Evolutionary conservation across 805 yeast genomes (phyloP).

Genomic region (Myxozyma lipomycoides): DNA sequence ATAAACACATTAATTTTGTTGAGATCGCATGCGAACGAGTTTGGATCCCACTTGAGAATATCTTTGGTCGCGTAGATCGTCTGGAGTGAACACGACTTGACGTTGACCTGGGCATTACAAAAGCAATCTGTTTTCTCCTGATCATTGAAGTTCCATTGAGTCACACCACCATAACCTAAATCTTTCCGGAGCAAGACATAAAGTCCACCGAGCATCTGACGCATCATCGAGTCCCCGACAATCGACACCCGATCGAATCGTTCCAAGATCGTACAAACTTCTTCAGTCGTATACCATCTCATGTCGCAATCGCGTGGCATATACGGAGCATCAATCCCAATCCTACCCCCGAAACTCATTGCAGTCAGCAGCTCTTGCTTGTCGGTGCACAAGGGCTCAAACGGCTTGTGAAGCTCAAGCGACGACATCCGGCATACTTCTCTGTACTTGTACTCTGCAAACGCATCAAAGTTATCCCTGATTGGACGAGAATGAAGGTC

Average conservation of each 20-base stretch:
- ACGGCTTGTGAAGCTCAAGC: constrained; percentile 26
- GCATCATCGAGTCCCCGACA: constrained; percentile 28
- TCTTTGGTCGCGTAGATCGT: constrained; percentile 23
- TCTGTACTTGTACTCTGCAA: constrained; percentile 23
- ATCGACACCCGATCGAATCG: constrained; percentile 23
- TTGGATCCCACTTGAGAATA: constrained; percentile 24
- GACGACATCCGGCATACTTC: constrained; percentile 27
- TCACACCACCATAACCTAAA: constrained; percentile 28
- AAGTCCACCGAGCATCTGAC: constrained; percentile 27
- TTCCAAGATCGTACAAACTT: constrained; percentile 23
- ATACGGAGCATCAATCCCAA: constrained; percentile 28
- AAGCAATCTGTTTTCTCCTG: constrained; percentile 27
- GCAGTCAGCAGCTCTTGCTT: constrained; percentile 21
- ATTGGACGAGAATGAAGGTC: background rate
- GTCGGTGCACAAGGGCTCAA: constrained; percentile 25
- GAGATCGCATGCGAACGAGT: constrained; percentile 26
- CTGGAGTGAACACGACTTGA: constrained; percentile 24
- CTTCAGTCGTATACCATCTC: constrained; percentile 28
- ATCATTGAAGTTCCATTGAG: constrained; percentile 27
- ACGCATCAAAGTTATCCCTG: constrained; percentile 25
- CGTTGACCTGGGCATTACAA: constrained; percentile 29
- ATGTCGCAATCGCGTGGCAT: constrained; percentile 29
- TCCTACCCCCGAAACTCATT: constrained; percentile 26
- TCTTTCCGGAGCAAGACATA: constrained; percentile 24
- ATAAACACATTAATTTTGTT: constrained; percentile 23